A percentile compares a stretch with the other conserved stretches of the same genome.
These are phyloP conservation scores for Spinacia oleracea DNA, from an alignment of 179 eudicot genomes.

Conservation along the genomic window DNA sequence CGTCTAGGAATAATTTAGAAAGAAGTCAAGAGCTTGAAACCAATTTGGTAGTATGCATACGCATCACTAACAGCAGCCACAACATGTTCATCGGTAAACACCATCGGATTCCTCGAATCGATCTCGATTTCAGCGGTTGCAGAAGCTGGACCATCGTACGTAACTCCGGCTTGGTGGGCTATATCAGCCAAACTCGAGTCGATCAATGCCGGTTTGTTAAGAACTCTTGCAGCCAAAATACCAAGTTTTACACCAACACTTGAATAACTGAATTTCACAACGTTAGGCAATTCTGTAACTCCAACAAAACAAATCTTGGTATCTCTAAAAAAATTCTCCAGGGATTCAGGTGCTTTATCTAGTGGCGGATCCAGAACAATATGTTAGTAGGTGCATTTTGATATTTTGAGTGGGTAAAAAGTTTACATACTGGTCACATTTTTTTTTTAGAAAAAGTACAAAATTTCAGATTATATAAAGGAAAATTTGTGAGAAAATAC, in stretches of 20 bases:
- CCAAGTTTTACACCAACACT: slow-evolving; percentile 18
- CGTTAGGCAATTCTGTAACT: background rate
- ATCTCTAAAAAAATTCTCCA: slow-evolving; percentile 1
- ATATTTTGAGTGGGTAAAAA: no score
- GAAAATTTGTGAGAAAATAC: no score
- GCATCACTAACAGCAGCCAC: slow-evolving; percentile 14
- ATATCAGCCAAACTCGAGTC: background rate
- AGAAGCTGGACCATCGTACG: background rate
- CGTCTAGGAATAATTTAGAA: background rate
- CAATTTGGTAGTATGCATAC: slow-evolving; percentile 16
- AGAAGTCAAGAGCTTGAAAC: slow-evolving; percentile 17
- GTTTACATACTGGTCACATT: no score
- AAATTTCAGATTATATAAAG: no score
- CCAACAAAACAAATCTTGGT: slow-evolving; percentile 30
- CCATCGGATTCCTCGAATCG: background rate
- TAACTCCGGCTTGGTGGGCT: slow-evolving; percentile 16
- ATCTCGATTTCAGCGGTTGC: background rate
- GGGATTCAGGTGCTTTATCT: background rate
- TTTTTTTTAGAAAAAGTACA: no score
- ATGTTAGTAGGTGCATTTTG: no score
- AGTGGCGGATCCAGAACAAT: no score
- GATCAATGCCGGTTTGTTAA: slow-evolving; percentile 12
- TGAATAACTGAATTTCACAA: background rate
- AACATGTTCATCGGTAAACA: slow-evolving; percentile 18
- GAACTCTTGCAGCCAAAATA: slow-evolving; percentile 20